phyloP scores from a whole-genome alignment of 2,329 filamentous ascomycete species.

The Arthrobotrys conoides region DNA sequence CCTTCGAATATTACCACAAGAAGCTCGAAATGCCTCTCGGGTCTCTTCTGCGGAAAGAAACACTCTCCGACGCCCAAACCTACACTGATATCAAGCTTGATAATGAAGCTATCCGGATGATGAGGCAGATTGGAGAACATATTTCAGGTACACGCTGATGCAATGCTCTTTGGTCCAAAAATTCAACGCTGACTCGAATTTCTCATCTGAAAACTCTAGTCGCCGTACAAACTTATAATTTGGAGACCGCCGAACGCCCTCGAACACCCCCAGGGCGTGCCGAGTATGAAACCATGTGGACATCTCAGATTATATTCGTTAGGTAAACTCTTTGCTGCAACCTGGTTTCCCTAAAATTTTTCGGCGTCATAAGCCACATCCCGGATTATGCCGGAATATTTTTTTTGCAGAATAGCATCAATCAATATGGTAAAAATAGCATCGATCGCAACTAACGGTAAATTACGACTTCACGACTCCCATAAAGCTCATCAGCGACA shows the following conservation, averaged over 20 bases:
- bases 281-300: conserved; percentile 58
- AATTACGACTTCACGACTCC: conserved; percentile 25
- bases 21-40: conserved; percentile 56
- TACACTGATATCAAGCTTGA: conserved; percentile 58
- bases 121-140: conserved; percentile 48
- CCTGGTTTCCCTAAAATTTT: neutral
- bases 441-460: neutral
- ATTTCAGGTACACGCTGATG: conserved; percentile 37
- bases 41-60: conserved; percentile 44
- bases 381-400: neutral
- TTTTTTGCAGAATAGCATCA: neutral
- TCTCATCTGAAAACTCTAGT: conserved; percentile 13
- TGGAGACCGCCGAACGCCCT: conserved; percentile 42
- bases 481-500: neutral
- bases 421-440: neutral
- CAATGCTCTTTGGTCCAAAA: neutral
- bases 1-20: conserved; percentile 58
- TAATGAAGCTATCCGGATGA: conserved; percentile 48
- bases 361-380: conserved; percentile 11
- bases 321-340: conserved; percentile 16
- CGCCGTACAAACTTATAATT: conserved; percentile 35
- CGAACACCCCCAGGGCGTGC: conserved; percentile 33
- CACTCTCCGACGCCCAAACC: conserved; percentile 39
- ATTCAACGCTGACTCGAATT: neutral
- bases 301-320: conserved; percentile 51